These are phyloP conservation scores for Laetiporus sulphureus DNA, from an alignment of 1,284 basidiomycete genomes.

Conservation along the genomic window DNA sequence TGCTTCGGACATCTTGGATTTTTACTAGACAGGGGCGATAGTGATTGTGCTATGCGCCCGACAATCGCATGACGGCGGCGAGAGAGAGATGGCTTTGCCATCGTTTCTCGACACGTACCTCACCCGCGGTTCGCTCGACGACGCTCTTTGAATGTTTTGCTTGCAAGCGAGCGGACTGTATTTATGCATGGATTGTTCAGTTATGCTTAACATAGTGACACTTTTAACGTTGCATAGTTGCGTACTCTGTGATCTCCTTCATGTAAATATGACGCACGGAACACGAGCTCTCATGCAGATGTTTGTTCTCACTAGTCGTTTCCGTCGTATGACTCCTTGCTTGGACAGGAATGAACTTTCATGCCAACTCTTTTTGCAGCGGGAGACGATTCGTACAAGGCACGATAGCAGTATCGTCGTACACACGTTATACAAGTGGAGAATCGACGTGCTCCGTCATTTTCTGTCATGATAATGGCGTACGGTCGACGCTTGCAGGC, in stretches of 20 bases:
- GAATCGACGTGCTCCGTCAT: too few relatives aligned
- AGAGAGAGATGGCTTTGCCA: conserved; percentile 1
- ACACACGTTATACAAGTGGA: too few relatives aligned
- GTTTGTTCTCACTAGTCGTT: too few relatives aligned
- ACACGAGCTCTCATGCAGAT: too few relatives aligned
- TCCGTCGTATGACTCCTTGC: too few relatives aligned
- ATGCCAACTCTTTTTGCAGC: too few relatives aligned
- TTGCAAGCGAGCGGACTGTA: conserved; percentile 7
- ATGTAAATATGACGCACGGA: background rate
- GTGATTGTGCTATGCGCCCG: background rate
- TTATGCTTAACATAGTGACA: conserved; percentile 3
- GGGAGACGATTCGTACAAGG: too few relatives aligned
- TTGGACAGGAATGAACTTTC: too few relatives aligned
- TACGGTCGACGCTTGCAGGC: conserved; percentile 38
- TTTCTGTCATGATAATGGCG: conserved; percentile 33
- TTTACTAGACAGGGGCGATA: too few relatives aligned
- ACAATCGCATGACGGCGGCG: conserved; percentile 3
- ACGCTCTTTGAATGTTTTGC: conserved; percentile 6
- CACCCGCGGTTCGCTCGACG: background rate
- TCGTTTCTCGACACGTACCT: background rate
- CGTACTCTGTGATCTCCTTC: background rate
- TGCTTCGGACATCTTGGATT: too few relatives aligned
- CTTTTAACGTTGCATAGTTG: background rate
- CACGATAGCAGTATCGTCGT: too few relatives aligned
- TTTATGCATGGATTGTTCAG: background rate